phyloP scores from a whole-genome alignment of 2,329 filamentous ascomycete species.

The Botryotinia narcissicola region DNA sequence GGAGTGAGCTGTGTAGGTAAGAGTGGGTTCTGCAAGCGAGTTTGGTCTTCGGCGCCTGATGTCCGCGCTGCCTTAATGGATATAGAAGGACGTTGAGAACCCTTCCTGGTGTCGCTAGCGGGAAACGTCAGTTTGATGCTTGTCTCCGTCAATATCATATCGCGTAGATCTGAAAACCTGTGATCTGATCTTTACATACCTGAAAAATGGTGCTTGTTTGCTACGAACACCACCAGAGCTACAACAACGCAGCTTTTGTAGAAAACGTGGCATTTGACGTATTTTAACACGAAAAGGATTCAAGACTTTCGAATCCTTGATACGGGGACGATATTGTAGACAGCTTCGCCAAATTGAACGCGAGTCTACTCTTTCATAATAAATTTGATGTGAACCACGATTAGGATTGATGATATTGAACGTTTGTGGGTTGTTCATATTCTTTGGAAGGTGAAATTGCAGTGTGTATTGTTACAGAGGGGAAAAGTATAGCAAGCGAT shows the following conservation, averaged over 20 bases:
- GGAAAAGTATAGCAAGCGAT: too few species aligned
- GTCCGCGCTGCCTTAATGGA: not conserved
- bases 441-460: not conserved
- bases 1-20: not conserved
- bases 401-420: constrained; percentile 3
- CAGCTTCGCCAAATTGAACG: not conserved
- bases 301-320: not conserved
- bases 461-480: not conserved
- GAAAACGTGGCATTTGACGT: not conserved
- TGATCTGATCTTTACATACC: not conserved
- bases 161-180: not conserved
- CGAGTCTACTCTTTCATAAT: not conserved
- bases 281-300: not conserved
- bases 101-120: not conserved
- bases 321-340: constrained; percentile 3
- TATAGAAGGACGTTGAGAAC: not conserved
- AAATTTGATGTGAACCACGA: not conserved
- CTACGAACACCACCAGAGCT: not conserved
- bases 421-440: not conserved
- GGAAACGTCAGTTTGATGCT: not conserved
- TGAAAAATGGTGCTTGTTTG: not conserved
- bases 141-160: not conserved
- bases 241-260: not conserved
- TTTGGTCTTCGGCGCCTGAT: not conserved
- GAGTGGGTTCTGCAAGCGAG: not conserved